These are phyloP conservation scores for Elsinoe batatas DNA, from an alignment of 2,329 filamentous ascomycete genomes.

Conservation along the genomic window DNA sequence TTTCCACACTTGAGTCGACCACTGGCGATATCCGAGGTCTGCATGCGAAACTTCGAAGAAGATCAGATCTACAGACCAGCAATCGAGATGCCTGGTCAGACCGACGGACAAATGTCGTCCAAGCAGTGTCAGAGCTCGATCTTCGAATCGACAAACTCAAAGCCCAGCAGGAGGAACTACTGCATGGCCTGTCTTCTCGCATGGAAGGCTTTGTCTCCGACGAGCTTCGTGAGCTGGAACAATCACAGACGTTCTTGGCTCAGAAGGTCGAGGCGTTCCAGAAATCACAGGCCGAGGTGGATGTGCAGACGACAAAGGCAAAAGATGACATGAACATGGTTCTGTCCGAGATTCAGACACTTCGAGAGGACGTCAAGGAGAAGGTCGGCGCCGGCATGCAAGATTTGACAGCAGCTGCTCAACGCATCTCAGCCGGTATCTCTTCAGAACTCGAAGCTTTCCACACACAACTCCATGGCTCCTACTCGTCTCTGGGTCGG, in stretches of 20 bases:
- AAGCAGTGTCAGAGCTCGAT: constrained; percentile 70
- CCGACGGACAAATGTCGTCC: constrained; percentile 63
- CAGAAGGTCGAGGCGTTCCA: constrained; percentile 59
- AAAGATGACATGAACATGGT: constrained; percentile 85
- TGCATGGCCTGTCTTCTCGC: constrained; percentile 56
- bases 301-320: constrained; percentile 56
- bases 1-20: constrained; percentile 67
- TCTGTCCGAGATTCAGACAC: constrained; percentile 80
- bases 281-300: constrained; percentile 56
- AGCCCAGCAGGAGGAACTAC: constrained; percentile 59
- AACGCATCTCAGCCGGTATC: constrained; percentile 82
- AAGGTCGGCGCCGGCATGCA: constrained; percentile 77
- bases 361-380: constrained; percentile 78
- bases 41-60: constrained; percentile 76
- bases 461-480: constrained; percentile 71
- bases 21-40: constrained; percentile 72
- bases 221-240: constrained; percentile 61
- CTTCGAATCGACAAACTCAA: constrained; percentile 63
- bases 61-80: constrained; percentile 68
- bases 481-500: constrained; percentile 71
- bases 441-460: constrained; percentile 77
- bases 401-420: constrained; percentile 71
- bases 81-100: constrained; percentile 73
- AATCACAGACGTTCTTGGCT: constrained; percentile 60
- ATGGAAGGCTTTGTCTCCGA: constrained; percentile 68